Conservation (phyloP, 2,329 filamentous ascomycete species). For the Cladosporium sphaerospermum region DNA sequence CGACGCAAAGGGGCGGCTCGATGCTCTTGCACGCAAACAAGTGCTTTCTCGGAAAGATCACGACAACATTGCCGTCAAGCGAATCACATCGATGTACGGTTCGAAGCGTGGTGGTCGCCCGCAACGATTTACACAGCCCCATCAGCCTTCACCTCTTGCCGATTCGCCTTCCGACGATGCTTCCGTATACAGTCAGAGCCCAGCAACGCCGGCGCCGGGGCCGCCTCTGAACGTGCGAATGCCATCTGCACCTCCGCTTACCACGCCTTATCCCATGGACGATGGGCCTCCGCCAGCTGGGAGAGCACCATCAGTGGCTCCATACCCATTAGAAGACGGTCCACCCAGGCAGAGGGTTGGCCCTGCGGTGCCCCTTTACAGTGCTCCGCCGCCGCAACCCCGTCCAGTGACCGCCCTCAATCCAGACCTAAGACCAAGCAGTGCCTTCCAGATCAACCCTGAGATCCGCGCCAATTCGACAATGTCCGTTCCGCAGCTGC, state of each 20-base stretch:
- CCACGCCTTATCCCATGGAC: conserved; percentile 27
- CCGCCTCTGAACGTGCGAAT: not conserved
- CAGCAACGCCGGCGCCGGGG: conserved; percentile 17
- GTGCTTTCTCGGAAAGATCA: conserved; percentile 80
- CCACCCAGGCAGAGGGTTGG: conserved; percentile 34
- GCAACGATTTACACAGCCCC: conserved; percentile 28
- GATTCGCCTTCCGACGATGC: conserved; percentile 5
- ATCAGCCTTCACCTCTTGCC: conserved; percentile 22
- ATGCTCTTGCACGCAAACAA: conserved; percentile 75
- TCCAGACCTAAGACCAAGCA: conserved; percentile 49
- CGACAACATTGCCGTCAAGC: conserved; percentile 79
- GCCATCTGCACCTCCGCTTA: conserved; percentile 5
- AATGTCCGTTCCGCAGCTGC: conserved; percentile 17
- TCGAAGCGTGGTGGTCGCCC: conserved; percentile 46
- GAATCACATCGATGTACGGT: conserved; percentile 61
- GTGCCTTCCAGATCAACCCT: conserved; percentile 48
- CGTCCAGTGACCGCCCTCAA: conserved; percentile 33
- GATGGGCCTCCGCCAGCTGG: conserved; percentile 29
- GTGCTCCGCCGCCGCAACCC: conserved; percentile 25
- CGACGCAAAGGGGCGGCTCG: conserved; percentile 74
- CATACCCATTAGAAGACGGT: conserved; percentile 65
- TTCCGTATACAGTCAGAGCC: conserved; percentile 9
- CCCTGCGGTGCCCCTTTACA: conserved; percentile 30
- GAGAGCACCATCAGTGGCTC: conserved; percentile 50
- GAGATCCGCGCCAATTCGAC: conserved; percentile 30